phyloP scores from a whole-genome alignment of 1,284 basidiomycete genomes.

The Pseudozyma thailandica region DNA sequence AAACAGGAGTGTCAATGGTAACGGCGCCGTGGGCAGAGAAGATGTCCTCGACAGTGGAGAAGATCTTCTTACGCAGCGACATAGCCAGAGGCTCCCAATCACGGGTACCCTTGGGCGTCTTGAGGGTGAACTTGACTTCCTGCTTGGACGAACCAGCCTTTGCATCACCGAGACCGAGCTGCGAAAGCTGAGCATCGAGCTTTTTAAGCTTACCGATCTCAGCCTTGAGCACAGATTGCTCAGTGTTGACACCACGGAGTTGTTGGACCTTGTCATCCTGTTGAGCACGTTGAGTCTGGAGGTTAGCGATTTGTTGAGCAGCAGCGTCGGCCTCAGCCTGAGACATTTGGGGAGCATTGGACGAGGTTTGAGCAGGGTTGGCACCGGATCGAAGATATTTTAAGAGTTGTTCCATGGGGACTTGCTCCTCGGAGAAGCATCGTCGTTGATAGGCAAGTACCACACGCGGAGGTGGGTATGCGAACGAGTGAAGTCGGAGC shows the following conservation, averaged over 20 bases:
- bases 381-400: conserved; percentile 21
- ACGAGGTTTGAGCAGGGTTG: conserved; percentile 1
- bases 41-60: conserved; percentile 84
- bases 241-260: conserved; percentile 50
- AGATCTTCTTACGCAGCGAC: conserved; percentile 89
- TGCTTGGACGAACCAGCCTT: conserved; percentile 43
- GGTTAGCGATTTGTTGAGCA: conserved; percentile 21
- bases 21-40: conserved; percentile 90
- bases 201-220: conserved; percentile 54
- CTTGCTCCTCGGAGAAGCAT: conserved; percentile 25
- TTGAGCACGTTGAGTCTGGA: conserved; percentile 47
- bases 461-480: conserved; percentile 1
- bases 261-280: conserved; percentile 60
- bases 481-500: conserved; percentile 10
- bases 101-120: conserved; percentile 81
- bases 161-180: conserved; percentile 35
- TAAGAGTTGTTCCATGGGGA: conserved; percentile 23
- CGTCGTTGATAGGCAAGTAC: conserved; percentile 6
- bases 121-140: conserved; percentile 63
- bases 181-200: conserved; percentile 54
- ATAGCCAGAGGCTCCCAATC: conserved; percentile 96
- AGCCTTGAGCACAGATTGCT: conserved; percentile 41
- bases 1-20: conserved; percentile 96
- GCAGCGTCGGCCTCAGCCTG: conserved; percentile 12
- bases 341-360: conserved; percentile 18